Evolutionary conservation across 2,329 filamentous ascomycete genomes (phyloP), one percentile per base, ranked within the genome.

Genomic region (Ustulina deusta): DNA sequence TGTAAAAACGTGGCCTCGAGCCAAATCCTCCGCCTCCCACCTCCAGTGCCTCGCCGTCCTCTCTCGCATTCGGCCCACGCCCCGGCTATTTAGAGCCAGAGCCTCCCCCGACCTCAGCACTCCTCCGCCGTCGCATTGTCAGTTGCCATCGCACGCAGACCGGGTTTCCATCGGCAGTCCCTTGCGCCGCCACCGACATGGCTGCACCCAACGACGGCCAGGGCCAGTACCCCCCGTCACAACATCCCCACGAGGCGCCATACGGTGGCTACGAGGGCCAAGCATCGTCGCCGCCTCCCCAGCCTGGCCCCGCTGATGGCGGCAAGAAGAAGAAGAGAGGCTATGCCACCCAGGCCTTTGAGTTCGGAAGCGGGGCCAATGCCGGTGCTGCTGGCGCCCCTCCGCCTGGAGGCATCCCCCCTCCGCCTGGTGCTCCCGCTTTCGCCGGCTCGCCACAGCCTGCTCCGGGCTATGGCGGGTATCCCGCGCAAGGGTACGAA

Each of bases 291-390:
- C 75, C 80, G 15, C 9, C 78, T 3, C 76, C 74, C 44, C 71
- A 76, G 11, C 70, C 75, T 42, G 74, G 75, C 64, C 77, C 72
- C 49, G 76, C 81, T 34, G 84, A 84, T 49, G 83, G 83, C 54
- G 85, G 83, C 70, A 90, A 87, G 80, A 94, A 94, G 84, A 97
- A 97, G 89, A 97, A 97, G 87, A 89, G 94, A 84, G 91, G 92
- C 65, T 98, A 98, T 83, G 96, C 96, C 62, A 93, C 93, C 65
- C 92, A 97, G 80, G 95, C 95, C 52, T 99, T 97, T 81, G 95
- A 97, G 67, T 96, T 98, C 75, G 93, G 92, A 58, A 87, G 88
- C 58, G 96, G 95, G 75, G 93, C 92, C 77, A 98, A 98, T 86
- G 90, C 91, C 65, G 87, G 83, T 58, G 80, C 86, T 71, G 66